These are phyloP conservation scores for Fusarium aywerte DNA, from an alignment of 2,329 filamentous ascomycete genomes.

Conservation along the genomic window DNA sequence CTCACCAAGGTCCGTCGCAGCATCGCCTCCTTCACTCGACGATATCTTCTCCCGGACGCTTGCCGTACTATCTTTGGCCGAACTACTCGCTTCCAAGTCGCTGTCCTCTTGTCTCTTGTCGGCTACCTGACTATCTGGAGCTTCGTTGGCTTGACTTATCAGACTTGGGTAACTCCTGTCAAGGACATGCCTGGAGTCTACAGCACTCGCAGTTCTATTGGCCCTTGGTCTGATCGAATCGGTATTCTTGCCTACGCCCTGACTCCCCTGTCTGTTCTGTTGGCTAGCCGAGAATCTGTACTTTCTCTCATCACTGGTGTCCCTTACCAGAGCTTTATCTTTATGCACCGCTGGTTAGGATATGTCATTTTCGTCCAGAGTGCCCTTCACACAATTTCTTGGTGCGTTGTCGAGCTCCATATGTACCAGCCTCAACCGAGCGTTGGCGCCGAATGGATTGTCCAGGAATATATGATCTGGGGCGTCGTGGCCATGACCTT, in stretches of 20 bases:
- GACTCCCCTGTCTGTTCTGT: constrained; percentile 74
- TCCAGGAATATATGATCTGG: constrained; percentile 76
- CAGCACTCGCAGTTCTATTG: constrained; percentile 73
- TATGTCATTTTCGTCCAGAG: constrained; percentile 77
- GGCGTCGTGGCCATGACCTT: constrained; percentile 75
- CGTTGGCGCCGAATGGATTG: constrained; percentile 66
- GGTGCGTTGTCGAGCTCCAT: constrained; percentile 72
- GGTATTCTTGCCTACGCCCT: constrained; percentile 79
- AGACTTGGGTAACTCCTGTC: constrained; percentile 76
- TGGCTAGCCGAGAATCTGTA: constrained; percentile 76
- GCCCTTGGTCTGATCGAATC: constrained; percentile 75
- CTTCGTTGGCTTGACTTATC: constrained; percentile 75
- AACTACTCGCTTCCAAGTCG: constrained; percentile 74
- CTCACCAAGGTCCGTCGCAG: constrained; percentile 50
- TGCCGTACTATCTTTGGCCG: constrained; percentile 70
- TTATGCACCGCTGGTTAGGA: constrained; percentile 80
- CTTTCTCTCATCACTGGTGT: constrained; percentile 76
- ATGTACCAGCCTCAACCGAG: constrained; percentile 78
- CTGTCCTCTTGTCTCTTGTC: constrained; percentile 66
- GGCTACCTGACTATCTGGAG: constrained; percentile 74
- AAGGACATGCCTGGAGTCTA: constrained; percentile 63
- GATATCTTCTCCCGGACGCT: constrained; percentile 70
- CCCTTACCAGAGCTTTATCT: constrained; percentile 81
- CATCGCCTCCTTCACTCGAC: constrained; percentile 56
- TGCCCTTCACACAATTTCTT: constrained; percentile 75